Conservation (phyloP, 371 early-diverging fungal species). For the Lichtheimia ramosa region DNA sequence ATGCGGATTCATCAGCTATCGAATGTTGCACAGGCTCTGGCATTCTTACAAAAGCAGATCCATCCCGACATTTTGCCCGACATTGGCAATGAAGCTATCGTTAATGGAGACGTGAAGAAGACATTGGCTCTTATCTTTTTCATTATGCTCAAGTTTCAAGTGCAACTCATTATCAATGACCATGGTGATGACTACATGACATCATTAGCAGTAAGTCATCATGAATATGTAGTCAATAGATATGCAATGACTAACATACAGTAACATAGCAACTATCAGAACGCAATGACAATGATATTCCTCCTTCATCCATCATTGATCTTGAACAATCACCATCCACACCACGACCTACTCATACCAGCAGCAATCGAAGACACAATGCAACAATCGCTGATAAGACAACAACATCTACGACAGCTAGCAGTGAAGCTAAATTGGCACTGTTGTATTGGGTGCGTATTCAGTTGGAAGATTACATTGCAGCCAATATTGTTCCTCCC, state of each 20-base stretch:
- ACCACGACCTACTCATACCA: conserved; percentile 1
- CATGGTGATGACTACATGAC: conserved; percentile 41
- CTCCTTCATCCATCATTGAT: not conserved
- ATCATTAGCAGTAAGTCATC: conserved; percentile 28
- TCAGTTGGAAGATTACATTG: conserved; percentile 61
- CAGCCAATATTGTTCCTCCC: conserved; percentile 55
- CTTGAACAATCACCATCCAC: not conserved
- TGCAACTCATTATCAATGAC: conserved; percentile 53
- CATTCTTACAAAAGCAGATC: conserved; percentile 62
- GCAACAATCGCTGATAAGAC: not conserved
- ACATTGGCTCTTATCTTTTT: conserved; percentile 83
- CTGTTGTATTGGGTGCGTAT: conserved; percentile 73
- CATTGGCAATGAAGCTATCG: conserved; percentile 83
- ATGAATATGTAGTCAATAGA: no score
- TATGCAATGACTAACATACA: no score
- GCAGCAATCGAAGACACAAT: not conserved
- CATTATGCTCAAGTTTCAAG: conserved; percentile 74
- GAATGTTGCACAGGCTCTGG: conserved; percentile 75
- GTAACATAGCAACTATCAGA: conserved; percentile 9
- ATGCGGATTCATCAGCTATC: conserved; percentile 81
- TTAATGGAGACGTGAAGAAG: conserved; percentile 84
- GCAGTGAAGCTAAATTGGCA: conserved; percentile 55
- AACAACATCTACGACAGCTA: not conserved
- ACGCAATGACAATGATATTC: not conserved
- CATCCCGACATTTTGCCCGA: conserved; percentile 70